Percentiles rank a stretch among this genome's conserved stretches.
Conservation (phyloP, 2,329 filamentous ascomycete species). For the Penicillium sp. region DNA sequence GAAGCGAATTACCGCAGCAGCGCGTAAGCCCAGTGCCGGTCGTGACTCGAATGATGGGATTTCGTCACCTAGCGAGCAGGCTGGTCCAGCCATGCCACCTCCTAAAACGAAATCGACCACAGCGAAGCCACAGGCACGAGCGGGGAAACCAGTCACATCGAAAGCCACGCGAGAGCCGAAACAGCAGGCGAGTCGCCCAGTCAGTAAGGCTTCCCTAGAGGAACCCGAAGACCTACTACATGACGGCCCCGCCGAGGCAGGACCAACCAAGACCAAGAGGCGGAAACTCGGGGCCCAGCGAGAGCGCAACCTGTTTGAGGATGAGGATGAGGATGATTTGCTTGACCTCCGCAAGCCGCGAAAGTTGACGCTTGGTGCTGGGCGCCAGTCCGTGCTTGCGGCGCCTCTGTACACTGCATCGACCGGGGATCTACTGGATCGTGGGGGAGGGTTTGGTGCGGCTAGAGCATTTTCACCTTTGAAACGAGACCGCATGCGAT, state of each 20-base stretch:
- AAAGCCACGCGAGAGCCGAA: constrained; percentile 11
- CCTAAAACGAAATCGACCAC: constrained; percentile 17
- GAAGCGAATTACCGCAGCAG: constrained; percentile 15
- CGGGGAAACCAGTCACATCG: not conserved
- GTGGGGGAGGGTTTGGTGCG: constrained; percentile 46
- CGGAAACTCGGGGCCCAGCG: constrained; percentile 70
- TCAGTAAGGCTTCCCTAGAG: constrained; percentile 14
- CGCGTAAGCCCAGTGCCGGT: constrained; percentile 9
- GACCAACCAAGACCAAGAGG: constrained; percentile 66
- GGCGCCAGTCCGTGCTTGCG: constrained; percentile 28
- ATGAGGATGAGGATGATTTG: constrained; percentile 62
- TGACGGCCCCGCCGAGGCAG: constrained; percentile 33
- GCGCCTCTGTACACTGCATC: constrained; percentile 21
- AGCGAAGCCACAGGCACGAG: constrained; percentile 11
- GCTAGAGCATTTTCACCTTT: constrained; percentile 72
- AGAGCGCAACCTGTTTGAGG: constrained; percentile 72
- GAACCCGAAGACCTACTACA: constrained; percentile 28
- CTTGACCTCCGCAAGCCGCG: constrained; percentile 35
- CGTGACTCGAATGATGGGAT: constrained; percentile 2
- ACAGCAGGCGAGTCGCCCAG: constrained; percentile 12
- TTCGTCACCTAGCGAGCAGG: constrained; percentile 12
- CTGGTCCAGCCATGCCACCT: constrained; percentile 8
- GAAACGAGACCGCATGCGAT: constrained; percentile 67
- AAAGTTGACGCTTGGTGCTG: constrained; percentile 34
- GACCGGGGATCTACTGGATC: constrained; percentile 19